A percentile compares a stretch with the other conserved stretches of the same genome.
phyloP scores from a whole-genome alignment of 371 early-diverging fungal genomes.

The Cokeromyces recurvatus region DNA sequence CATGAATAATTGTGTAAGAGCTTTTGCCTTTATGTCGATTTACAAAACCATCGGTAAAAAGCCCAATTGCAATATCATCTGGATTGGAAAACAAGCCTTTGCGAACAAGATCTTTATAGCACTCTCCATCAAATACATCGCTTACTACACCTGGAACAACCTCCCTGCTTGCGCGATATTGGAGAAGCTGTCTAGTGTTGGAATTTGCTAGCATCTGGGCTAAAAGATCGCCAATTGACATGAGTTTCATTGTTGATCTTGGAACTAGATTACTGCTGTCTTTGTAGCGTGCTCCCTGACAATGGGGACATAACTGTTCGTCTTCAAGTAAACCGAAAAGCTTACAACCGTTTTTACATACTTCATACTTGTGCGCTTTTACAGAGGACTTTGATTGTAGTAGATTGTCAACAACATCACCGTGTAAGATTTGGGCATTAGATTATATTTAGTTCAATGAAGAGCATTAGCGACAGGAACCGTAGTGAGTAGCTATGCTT shows the following conservation, averaged over 20 bases:
- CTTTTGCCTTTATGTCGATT: neutral
- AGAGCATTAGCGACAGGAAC: no score
- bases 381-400: neutral
- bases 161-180: neutral
- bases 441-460: no score
- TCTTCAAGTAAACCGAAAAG: neutral
- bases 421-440: neutral
- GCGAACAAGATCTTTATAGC: neutral
- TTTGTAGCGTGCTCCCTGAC: neutral
- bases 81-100: neutral
- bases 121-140: conserved; percentile 1
- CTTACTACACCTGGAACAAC: neutral
- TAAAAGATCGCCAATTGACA: neutral
- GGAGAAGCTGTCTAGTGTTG: neutral
- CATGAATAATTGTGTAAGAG: neutral
- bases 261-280: neutral
- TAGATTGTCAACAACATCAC: neutral
- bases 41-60: conserved; percentile 1
- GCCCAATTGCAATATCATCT: neutral
- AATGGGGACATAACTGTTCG: no score
- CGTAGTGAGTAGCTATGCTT: no score
- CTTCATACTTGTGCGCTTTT: neutral
- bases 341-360: neutral
- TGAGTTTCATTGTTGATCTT: neutral
- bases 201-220: neutral